These are phyloP conservation scores for Penicillium olsonii DNA, from an alignment of 2,329 filamentous ascomycete genomes.

Conservation along the genomic window DNA sequence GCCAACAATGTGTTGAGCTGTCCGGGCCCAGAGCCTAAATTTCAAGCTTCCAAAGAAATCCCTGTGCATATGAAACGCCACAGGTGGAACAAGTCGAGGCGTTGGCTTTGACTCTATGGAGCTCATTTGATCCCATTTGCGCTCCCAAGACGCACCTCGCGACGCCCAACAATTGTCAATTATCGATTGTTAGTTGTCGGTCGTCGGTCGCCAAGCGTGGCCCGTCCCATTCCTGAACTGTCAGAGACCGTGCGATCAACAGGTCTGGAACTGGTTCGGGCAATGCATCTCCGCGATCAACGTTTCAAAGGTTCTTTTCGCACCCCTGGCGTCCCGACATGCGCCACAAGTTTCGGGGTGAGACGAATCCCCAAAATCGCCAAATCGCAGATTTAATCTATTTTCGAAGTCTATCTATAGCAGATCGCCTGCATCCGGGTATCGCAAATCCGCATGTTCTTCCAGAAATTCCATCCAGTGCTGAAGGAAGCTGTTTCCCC, in stretches of 20 bases:
- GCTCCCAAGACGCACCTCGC: too few relatives aligned
- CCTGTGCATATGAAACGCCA: too few relatives aligned
- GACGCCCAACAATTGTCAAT: too few relatives aligned
- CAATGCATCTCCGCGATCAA: conserved; percentile 14
- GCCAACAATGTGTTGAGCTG: too few relatives aligned
- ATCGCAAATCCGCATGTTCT: conserved; percentile 84
- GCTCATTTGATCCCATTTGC: too few relatives aligned
- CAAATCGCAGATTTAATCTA: conserved; percentile 7
- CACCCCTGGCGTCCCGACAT: background rate
- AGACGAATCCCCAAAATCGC: background rate
- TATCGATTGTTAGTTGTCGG: too few relatives aligned
- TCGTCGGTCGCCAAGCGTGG: background rate
- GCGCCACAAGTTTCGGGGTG: background rate
- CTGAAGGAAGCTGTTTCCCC: conserved; percentile 82
- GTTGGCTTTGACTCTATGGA: too few relatives aligned
- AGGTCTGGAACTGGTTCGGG: conserved; percentile 11
- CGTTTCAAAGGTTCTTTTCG: background rate
- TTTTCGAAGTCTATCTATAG: conserved; percentile 13
- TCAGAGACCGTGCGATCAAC: background rate
- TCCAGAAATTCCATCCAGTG: conserved; percentile 91
- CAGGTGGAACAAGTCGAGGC: too few relatives aligned
- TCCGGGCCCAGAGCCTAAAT: too few relatives aligned
- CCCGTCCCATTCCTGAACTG: background rate
- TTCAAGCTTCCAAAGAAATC: too few relatives aligned
- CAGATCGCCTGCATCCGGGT: conserved; percentile 64